These are phyloP conservation scores for Nasturtium officinale DNA, from an alignment of 345 rosid species.

Conservation along the genomic window DNA sequence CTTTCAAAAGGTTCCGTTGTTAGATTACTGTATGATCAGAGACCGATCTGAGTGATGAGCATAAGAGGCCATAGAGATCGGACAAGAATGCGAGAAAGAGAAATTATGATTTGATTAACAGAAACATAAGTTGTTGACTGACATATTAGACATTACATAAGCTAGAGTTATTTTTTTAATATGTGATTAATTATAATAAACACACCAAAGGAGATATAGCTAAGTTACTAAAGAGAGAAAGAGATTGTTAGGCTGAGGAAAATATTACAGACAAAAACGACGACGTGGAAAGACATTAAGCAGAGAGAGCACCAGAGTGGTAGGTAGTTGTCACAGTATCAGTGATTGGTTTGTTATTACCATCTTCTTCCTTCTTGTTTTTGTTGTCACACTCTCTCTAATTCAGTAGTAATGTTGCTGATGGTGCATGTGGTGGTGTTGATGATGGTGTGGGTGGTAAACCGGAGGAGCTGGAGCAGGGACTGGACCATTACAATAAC, in stretches of 20 bases:
- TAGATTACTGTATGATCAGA: neutral
- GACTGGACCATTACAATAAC: slow-evolving; percentile 41
- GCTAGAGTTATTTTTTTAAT: slow-evolving; percentile 23
- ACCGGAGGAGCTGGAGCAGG: slow-evolving; percentile 45
- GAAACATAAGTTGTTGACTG: slow-evolving; percentile 32
- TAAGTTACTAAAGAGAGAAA: slow-evolving; percentile 28
- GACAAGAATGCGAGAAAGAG: slow-evolving; percentile 22
- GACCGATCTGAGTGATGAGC: neutral
- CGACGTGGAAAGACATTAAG: slow-evolving; percentile 28
- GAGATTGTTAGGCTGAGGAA: slow-evolving; percentile 37
- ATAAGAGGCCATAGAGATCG: neutral
- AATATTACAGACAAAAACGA: slow-evolving; percentile 44
- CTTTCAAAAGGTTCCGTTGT: neutral
- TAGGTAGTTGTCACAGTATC: slow-evolving; percentile 40
- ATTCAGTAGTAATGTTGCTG: slow-evolving; percentile 49
- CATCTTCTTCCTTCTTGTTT: slow-evolving; percentile 37
- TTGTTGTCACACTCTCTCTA: slow-evolving; percentile 39
- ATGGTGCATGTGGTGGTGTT: slow-evolving; percentile 43
- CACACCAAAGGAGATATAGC: slow-evolving; percentile 35
- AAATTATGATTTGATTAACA: slow-evolving; percentile 27
- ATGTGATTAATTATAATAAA: slow-evolving; percentile 21
- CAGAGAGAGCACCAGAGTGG: slow-evolving; percentile 22
- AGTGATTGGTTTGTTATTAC: slow-evolving; percentile 39
- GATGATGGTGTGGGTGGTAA: slow-evolving; percentile 44
- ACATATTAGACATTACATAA: slow-evolving; percentile 37